phyloP scores from a whole-genome alignment of 2,329 filamentous ascomycete genomes.

The Pseudopithomyces chartarum region DNA sequence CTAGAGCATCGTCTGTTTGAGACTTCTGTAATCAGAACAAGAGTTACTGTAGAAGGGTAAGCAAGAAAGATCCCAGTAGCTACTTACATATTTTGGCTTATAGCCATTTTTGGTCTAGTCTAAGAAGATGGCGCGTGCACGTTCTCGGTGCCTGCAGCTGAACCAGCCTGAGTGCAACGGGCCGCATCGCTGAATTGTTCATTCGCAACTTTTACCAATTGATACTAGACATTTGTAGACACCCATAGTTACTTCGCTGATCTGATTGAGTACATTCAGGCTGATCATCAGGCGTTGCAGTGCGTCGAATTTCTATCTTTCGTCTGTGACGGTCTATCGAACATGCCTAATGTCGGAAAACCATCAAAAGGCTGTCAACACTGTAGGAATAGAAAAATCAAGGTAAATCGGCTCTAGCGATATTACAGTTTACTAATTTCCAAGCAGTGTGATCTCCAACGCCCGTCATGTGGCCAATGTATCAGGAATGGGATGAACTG shows the following conservation, averaged over 20 bases:
- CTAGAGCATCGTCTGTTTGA: too few relatives aligned
- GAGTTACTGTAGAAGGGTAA: too few relatives aligned
- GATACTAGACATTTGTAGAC: not conserved
- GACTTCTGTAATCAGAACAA: too few relatives aligned
- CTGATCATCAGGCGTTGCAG: not conserved
- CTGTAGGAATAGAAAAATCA: conserved; percentile 39
- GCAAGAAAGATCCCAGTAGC: too few relatives aligned
- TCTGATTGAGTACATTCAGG: not conserved
- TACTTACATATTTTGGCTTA: too few relatives aligned
- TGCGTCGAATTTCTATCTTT: not conserved
- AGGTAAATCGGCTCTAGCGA: conserved; percentile 18
- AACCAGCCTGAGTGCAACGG: not conserved
- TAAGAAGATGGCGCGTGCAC: not conserved
- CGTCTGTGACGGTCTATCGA: too few relatives aligned
- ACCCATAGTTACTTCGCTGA: not conserved
- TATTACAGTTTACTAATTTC: not conserved
- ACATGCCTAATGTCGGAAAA: conserved; percentile 38
- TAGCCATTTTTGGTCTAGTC: not conserved
- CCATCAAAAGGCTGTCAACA: conserved; percentile 38
- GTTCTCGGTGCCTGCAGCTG: not conserved
- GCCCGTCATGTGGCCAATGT: conserved; percentile 41
- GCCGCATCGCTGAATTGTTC: not conserved
- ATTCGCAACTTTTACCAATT: not conserved
- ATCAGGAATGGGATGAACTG: conserved; percentile 31
- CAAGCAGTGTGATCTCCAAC: conserved; percentile 37